Percentiles rank a stretch among this genome's conserved stretches.
These are phyloP conservation scores for Narthecium ossifragum DNA, from an alignment of 106 monocot genomes.

Conservation along the genomic window DNA sequence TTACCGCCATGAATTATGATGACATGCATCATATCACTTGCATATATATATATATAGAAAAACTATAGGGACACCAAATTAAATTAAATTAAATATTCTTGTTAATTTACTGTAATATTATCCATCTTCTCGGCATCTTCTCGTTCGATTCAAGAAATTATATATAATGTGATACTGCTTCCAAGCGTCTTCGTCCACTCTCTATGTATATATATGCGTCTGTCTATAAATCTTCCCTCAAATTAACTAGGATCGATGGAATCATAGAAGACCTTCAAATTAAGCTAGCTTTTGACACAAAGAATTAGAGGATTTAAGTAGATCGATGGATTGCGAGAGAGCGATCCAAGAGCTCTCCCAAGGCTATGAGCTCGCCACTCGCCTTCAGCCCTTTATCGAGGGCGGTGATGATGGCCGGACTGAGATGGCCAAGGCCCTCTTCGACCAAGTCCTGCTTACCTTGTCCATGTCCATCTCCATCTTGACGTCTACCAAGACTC, in stretches of 20 bases:
- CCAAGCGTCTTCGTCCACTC: too few relatives aligned
- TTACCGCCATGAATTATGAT: too few relatives aligned
- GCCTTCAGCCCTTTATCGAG: neutral
- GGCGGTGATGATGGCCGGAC: neutral
- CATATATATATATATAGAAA: too few relatives aligned
- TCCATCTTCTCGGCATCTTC: too few relatives aligned
- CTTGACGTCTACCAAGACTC: neutral
- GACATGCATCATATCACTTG: too few relatives aligned
- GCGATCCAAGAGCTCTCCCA: conserved; percentile 1
- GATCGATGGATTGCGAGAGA: neutral
- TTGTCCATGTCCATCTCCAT: neutral
- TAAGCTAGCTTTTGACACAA: neutral
- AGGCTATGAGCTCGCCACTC: neutral
- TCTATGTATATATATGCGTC: neutral
- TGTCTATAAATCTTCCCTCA: neutral
- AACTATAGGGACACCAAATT: too few relatives aligned
- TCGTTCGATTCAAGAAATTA: too few relatives aligned
- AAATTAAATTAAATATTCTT: too few relatives aligned
- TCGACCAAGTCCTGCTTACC: neutral
- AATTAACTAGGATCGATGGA: neutral
- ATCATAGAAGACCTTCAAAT: neutral
- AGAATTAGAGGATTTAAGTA: neutral
- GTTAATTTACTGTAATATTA: too few relatives aligned
- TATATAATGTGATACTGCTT: too few relatives aligned
- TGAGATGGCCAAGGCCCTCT: neutral